Evolutionary conservation across 306 rosid species (phyloP).

Genomic region (Parietaria judaica): DNA sequence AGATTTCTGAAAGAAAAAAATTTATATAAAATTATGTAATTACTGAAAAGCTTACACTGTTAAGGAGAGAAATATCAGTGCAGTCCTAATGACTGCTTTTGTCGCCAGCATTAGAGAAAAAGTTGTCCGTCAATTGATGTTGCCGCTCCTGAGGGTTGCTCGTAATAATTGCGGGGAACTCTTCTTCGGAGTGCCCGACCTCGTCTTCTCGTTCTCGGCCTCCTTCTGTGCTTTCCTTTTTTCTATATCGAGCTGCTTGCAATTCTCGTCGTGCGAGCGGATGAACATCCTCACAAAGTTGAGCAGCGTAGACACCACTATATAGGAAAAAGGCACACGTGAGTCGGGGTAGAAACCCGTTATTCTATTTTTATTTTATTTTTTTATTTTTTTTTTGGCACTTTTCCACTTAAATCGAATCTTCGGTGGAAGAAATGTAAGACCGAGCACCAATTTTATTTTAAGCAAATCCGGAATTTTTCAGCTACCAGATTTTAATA

Average conservation of each 20-base stretch:
- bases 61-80: neutral
- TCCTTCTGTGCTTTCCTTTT: constrained; percentile 58
- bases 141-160: constrained; percentile 38
- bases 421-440: too few species aligned
- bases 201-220: constrained; percentile 53
- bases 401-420: too few species aligned
- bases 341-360: neutral
- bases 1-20: too few species aligned
- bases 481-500: too few species aligned
- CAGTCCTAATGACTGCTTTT: neutral
- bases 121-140: constrained; percentile 23
- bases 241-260: constrained; percentile 58
- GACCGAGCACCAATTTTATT: too few species aligned
- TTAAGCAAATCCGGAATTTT: too few species aligned
- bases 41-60: too few species aligned
- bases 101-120: neutral
- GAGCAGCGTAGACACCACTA: constrained; percentile 62
- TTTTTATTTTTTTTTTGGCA: too few species aligned
- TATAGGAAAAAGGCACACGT: neutral
- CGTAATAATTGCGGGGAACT: constrained; percentile 36
- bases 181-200: constrained; percentile 32
- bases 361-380: too few species aligned
- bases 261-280: constrained; percentile 56
- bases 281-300: constrained; percentile 71
- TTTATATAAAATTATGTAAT: too few species aligned